Conservation (phyloP, 1,139 yeast genomes). For the Protomyces lactucae-debilis region DNA sequence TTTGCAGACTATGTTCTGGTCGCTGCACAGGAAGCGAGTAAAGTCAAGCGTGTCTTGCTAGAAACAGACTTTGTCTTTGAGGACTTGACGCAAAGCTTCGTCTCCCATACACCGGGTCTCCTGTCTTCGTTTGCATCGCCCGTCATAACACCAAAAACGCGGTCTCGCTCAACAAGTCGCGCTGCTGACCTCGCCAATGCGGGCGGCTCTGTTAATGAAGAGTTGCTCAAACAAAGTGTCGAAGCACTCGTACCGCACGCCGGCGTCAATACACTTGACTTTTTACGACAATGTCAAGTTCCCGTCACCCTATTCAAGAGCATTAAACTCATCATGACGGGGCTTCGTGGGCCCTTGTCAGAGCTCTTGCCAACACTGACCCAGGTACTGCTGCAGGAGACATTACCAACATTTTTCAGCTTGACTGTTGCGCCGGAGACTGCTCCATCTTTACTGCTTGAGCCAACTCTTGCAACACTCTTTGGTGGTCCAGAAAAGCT, state of each 20-base stretch:
- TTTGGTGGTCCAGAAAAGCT: conserved; percentile 2
- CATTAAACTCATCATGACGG: conserved; percentile 9
- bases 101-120: not conserved
- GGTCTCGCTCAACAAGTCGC: not conserved
- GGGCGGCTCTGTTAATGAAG: not conserved
- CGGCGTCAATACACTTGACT: conserved; percentile 7
- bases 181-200: not conserved
- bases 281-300: conserved; percentile 11
- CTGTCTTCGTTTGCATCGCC: not conserved
- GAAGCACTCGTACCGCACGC: conserved; percentile 1
- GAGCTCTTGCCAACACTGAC: conserved; percentile 1
- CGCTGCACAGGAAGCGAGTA: conserved; percentile 42
- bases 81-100: conserved; percentile 2
- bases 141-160: not conserved
- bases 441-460: conserved; percentile 3
- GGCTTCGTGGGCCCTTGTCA: conserved; percentile 2
- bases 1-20: conserved; percentile 63
- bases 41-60: conserved; percentile 17
- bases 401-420: conserved; percentile 11
- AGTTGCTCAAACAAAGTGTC: conserved; percentile 1
- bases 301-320: conserved; percentile 5
- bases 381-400: not conserved
- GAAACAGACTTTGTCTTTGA: conserved; percentile 16
- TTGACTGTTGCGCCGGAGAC: conserved; percentile 18
- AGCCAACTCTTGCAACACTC: not conserved